Evolutionary conservation across 176 grass and related monocot species (phyloP).

Genomic region (Aegilops tauschii): DNA sequence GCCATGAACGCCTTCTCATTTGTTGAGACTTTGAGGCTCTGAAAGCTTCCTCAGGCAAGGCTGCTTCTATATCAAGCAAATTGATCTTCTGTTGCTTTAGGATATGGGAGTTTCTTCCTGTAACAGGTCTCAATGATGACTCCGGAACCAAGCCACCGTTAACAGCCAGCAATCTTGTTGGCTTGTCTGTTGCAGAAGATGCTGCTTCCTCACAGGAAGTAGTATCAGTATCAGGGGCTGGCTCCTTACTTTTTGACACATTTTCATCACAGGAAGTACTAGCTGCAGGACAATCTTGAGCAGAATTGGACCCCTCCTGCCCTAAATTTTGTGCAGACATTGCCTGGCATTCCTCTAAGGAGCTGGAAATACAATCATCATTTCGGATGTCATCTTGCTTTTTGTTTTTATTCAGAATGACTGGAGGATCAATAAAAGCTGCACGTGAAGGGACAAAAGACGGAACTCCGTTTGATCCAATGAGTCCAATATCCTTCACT

Average conservation of each 20-base stretch:
- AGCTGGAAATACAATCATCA: too few relatives aligned
- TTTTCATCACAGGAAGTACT: constrained; percentile 35
- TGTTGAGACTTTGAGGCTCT: constrained; percentile 54
- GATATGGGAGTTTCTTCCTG: constrained; percentile 68
- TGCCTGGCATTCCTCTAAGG: too few relatives aligned
- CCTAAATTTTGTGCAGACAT: too few relatives aligned
- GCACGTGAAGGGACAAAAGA: too few relatives aligned
- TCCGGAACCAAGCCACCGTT: constrained; percentile 61
- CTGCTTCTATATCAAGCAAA: constrained; percentile 89
- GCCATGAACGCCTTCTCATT: constrained; percentile 73
- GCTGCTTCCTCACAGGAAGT: constrained; percentile 38
- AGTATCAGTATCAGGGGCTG: constrained; percentile 3
- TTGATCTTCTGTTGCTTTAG: constrained; percentile 75
- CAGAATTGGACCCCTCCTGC: neutral
- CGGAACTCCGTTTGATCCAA: too few relatives aligned
- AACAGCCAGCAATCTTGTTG: constrained; percentile 44
- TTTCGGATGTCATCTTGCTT: too few relatives aligned
- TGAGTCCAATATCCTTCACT: too few relatives aligned
- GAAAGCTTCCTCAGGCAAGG: constrained; percentile 67
- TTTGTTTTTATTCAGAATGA: too few relatives aligned
- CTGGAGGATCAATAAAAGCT: too few relatives aligned
- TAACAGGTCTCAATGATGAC: constrained; percentile 64
- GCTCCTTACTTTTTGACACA: constrained; percentile 39
- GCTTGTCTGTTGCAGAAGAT: constrained; percentile 47
- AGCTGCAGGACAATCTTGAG: constrained; percentile 14